Evolutionary conservation across 805 yeast genomes (phyloP), one percentile per base, ranked within the genome.

Genomic region (Lipomyces lipofer): DNA sequence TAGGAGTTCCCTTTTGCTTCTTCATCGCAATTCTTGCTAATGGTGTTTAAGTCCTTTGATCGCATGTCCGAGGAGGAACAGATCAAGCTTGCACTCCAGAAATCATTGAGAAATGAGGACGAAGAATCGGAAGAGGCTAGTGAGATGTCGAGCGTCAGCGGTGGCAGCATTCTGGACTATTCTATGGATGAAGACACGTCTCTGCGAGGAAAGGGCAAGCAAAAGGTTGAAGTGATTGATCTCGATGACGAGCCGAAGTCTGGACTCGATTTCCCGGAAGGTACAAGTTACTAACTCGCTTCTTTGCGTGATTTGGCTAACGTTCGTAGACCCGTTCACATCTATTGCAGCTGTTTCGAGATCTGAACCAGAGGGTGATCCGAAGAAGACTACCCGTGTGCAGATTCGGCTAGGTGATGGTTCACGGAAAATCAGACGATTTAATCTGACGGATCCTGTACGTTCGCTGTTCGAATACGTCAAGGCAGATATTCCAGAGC

Each of bases 401-500:
- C 98, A 94, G 70, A 78, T 94, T n/a, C 77, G 97, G 55, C 79
- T 88, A 27, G 94, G 91, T 15, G 88, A 85, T 64, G 97, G 98
- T n/a, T 78, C 83, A 44, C 76, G 97, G 54, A 72, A 85, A 10
- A 85, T 92, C 9, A 84, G 88, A 56, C 79, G 88, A 54, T 86
- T 92, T 63, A 70, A 71, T 7, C 64, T 78, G 9, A 68, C 72
- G 2, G 95, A 87, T 60, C 73, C 77, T 2, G 88, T 94, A 0
- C 54, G 73, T 2, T 69, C 67, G 1, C 68, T 94, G 1, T 94
- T 79, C 68, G 85, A 82, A 63, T 81, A 80, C 66, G 79, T 86
- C 24, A 92, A 92, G 69, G 73, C 72, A 35, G 78, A 79, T 7
- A 72, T 86, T 36, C 75, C 74, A 4, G 73, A 71, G 47, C 71